Base-by-base conservation (phyloP, 1,284 basidiomycete genomes). In the Leccinum pallidistipes region DNA sequence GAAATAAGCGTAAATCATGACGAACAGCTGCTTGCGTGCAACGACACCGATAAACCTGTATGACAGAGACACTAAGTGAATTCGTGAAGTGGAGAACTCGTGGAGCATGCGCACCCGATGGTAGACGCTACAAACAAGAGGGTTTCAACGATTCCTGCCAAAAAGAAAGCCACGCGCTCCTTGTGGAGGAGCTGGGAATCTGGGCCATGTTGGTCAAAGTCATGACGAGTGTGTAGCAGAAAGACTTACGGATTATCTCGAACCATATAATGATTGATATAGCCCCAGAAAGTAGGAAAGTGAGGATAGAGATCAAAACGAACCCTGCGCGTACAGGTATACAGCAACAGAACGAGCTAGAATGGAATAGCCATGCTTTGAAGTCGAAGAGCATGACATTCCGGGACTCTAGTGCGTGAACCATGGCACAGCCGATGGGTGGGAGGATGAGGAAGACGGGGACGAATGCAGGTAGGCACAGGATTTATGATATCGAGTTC, bases 281-380 rank as follows among this genome's bases (percentile, higher is more conserved):
- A 16, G 82, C 60, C 2, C 81, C 82, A 2, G 83, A 76, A 32
- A 88, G 71, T 24, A 87, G 66, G 55, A 86, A 79, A 1, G 80
- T 81, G 10, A 87, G 69, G 3, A 81, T 62, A 29, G 84, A 79
- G 76, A 85, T 80, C 55, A 81, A 69, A 57, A 85, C 78, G 38
- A 87, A 85, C 36, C 87, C 86, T 3, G 83, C 61, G 60, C 87
- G 80, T n/a, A 86, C 83, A 50, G 86, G 83, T 65, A 89, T 70
- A 68, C 87, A 89, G 66, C 79, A 87, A 68, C 87, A 89, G 69
- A 83, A 87, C 3, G 76, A 81, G 56, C 68, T 76, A 18, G 72
- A 74, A 34, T 54, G 69, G n/a, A 76, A 60, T 10, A 76, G 14
- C 64, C 74, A 65, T 56, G 45, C 51, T 57, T 52, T 71, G 58